Evolutionary conservation across 805 yeast genomes (phyloP), one percentile per base, ranked within the genome.

Genomic region (Wickerhamiella vanderwaltii): DNA sequence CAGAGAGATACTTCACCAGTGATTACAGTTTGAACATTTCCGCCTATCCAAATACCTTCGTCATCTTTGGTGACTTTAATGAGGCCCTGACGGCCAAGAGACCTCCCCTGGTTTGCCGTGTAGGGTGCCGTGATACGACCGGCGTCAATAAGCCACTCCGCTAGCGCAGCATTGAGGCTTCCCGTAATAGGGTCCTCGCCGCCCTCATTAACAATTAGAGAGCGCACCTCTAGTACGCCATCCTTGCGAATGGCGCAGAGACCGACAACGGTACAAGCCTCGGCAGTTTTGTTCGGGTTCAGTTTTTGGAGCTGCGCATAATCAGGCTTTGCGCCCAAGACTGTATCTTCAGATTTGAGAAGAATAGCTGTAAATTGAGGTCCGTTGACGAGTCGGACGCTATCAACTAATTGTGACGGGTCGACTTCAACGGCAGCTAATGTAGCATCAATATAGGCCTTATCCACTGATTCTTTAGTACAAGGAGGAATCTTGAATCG

Each of bases 81-180:
- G 5, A 29, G 19, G 9, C 51, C 51, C 6, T 36, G 26, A 28
- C 55, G 47, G 15, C 34, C 40, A 9, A 47, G 26, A 11, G 48
- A 48, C 2, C 47, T 25, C 3, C 55, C 55, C 26, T 51, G 55
- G 26, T 22, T 41, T 0, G 48, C 43, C 4, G 12, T n/a, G 35
- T 51, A 51, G 35, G 13, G 13, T 4, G n/a, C 25, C 3, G 38
- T 16, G 15, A 22, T 3, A 7, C 15, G 18, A 17, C 42, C 28
- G 41, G 20, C 12, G 13, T 15, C 22, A 36, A 41, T 23, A 9
- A 33, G 23, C 32, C 45, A 44, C 9, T 29, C 39, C 2, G 54
- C 54, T 3, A 51, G 49, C 1, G 53, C 49, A 1, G 51, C 54
- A 32, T 51, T 50, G 6, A 53, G 51, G 25, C 53, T 49, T 7